Evolutionary conservation across 2,329 filamentous ascomycete genomes (phyloP), one percentile per base, ranked within the genome.

Genomic region (Teratosphaeria zuluensis): DNA sequence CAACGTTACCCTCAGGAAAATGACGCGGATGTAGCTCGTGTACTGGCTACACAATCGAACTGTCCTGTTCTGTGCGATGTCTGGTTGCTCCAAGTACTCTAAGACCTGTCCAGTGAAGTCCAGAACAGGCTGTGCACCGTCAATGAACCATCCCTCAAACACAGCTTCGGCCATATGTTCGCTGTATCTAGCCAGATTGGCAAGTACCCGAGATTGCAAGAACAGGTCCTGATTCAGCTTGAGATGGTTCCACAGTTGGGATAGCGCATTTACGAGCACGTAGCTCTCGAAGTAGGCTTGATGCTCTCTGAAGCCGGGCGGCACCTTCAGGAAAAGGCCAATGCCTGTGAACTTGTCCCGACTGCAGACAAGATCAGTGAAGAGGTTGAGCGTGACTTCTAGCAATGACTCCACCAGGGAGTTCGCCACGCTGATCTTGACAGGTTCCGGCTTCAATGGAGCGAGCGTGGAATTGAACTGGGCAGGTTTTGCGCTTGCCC

Each of bases 251-350:
- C 83, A 83, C 16, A 96, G 75, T 32, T 88, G 84, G 2, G 84
- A 81, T 53, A 96, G 81, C 0, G 89, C 85, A 63, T 87, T 87
- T 31, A 86, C 84, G 21, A 97, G 77, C 2, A 97, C 77, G 69
- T 92, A 96, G 0, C 94, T 95, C 69, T 95, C 90, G 64, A 99
- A 96, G 70, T 92, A 95, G 0, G 91, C 90, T 68, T 96, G 92
- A 65, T 97, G 91, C 70, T 97, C 94, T 65, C 92, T 84, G 68
- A 95, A 96, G 0, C 92, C 92, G 0, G 94, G 90, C 1, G 95
- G 94, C 0, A 92, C 88, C 70, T 94, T 96, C 56, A 89, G 77
- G 68, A 90, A 95, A 9, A 99, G 76, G 0, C 87, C 86, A 56
- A 99, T 88, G 0, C 94, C 92, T 2, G 87, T 80, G 69, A 97